Base-by-base conservation (phyloP, 108 stramenopile genomes). In the Discostella stelligeroides region DNA sequence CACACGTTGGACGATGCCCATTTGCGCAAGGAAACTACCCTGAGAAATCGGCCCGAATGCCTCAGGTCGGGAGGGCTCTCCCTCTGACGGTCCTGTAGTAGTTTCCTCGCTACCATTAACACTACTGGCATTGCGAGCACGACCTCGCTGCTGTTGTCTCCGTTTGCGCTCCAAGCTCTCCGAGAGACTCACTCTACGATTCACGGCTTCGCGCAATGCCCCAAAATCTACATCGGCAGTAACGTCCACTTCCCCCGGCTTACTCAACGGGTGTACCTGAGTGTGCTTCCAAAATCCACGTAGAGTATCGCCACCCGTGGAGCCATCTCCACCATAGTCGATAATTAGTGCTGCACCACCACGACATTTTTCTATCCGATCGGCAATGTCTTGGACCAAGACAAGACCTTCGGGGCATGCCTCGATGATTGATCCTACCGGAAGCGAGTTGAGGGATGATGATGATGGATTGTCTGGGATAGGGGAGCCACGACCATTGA, bases 221-320 rank as follows among this genome's bases (percentile, higher is more conserved):
- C 82, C 83, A 80, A 99, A 99, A 63, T 99, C 97, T n/a, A 98
- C 98, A 83, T 99, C 98, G 21, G 96, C 97, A 5, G 97, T 97
- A 23, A 99, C 81, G 72, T 99, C 98, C 8, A 95, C 92, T 68
- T 79, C 76, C 17, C 98, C 98, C 24, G 98, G 98, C 60, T 71
- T 72, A 41, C 85, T 84, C 15, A 97, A 78, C 20, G 90, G 73
- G n/a, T 84, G 69, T 10, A 96, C 94, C 82, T 96, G 96, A 41
- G 83, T 60, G 66, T 98, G 98, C 18, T 72, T 82, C 41, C 81
- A 82, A 76, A 99, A 98, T 49, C 89, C 97, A 24, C 98, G 90
- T 53, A 98, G 37, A 3, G 94, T 89, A 61, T 97, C 97, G 15
- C 78, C 62, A 15, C 75, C 88, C 1, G 66, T 67, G 2, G 91